phyloP scores from a whole-genome alignment of 345 rosid genomes.

The Aquilaria yunnanensis region DNA sequence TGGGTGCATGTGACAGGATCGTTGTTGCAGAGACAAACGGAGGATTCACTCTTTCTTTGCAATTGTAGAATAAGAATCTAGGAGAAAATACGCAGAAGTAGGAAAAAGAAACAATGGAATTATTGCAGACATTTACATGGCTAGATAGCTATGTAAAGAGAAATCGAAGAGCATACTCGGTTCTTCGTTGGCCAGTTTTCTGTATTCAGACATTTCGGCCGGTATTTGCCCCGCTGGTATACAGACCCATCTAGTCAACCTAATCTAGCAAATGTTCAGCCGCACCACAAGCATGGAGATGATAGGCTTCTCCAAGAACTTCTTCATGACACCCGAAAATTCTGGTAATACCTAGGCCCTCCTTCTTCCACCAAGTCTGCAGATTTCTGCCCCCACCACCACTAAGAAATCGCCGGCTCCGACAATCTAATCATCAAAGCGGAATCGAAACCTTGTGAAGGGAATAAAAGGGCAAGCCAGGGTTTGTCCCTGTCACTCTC shows the following conservation, averaged over 20 bases:
- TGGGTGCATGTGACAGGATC: too few species aligned
- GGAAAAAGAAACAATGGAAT: conserved; percentile 9
- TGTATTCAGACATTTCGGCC: conserved; percentile 53
- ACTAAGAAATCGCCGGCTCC: conserved; percentile 28
- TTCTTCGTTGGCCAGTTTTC: conserved; percentile 36
- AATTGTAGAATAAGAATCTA: conserved; percentile 29
- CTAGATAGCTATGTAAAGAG: conserved; percentile 44
- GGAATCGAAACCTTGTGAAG: conserved; percentile 45
- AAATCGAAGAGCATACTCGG: conserved; percentile 31
- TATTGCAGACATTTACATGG: conserved; percentile 25
- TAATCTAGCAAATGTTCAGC: conserved; percentile 60
- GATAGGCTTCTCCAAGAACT: conserved; percentile 78
- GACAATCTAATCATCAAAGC: conserved; percentile 45
- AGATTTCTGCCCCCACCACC: conserved; percentile 44
- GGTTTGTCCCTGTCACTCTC: conserved; percentile 96
- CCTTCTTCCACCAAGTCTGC: conserved; percentile 38
- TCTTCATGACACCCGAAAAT: conserved; percentile 29
- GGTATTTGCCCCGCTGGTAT: conserved; percentile 28
- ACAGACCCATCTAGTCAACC: conserved; percentile 48
- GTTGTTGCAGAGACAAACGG: too few species aligned
- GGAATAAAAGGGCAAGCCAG: conserved; percentile 89
- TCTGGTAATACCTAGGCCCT: conserved; percentile 21
- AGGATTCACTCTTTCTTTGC: not conserved
- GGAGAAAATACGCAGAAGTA: conserved; percentile 12
- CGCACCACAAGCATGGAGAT: conserved; percentile 67